Conservation (phyloP, 2,329 filamentous ascomycete genomes). For the Fusarium acutatum region DNA sequence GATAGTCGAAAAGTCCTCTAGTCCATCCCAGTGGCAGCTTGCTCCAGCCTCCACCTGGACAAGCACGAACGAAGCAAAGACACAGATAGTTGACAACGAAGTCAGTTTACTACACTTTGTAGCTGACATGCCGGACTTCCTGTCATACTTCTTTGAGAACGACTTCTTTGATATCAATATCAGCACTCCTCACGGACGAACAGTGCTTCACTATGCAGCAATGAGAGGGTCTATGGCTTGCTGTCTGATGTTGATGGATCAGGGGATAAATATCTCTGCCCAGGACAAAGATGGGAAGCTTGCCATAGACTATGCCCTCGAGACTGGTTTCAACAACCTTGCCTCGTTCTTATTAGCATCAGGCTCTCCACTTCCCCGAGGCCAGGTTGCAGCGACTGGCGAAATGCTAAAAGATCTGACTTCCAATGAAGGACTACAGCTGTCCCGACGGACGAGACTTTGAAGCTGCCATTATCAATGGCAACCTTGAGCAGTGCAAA, state of each 20-base stretch:
- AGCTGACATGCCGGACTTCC: neutral
- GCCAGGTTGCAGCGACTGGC: neutral
- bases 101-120: neutral
- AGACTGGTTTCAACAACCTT: neutral
- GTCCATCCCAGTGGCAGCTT: neutral
- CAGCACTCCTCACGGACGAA: neutral
- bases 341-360: neutral
- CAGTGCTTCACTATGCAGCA: neutral
- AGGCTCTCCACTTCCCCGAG: neutral
- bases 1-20: neutral
- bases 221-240: neutral
- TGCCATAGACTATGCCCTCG: neutral
- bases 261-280: neutral
- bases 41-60: fast-evolving
- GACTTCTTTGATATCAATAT: neutral
- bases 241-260: neutral
- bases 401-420: neutral
- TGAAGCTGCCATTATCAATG: neutral
- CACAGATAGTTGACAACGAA: neutral
- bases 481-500: neutral
- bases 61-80: neutral
- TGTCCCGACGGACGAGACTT: neutral
- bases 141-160: neutral
- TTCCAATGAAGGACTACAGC: neutral
- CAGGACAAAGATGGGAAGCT: neutral